Percentiles rank a stretch among this genome's conserved stretches.
These are phyloP conservation scores for Lanzia echinophila DNA, from an alignment of 2,329 filamentous ascomycete species.

Conservation along the genomic window DNA sequence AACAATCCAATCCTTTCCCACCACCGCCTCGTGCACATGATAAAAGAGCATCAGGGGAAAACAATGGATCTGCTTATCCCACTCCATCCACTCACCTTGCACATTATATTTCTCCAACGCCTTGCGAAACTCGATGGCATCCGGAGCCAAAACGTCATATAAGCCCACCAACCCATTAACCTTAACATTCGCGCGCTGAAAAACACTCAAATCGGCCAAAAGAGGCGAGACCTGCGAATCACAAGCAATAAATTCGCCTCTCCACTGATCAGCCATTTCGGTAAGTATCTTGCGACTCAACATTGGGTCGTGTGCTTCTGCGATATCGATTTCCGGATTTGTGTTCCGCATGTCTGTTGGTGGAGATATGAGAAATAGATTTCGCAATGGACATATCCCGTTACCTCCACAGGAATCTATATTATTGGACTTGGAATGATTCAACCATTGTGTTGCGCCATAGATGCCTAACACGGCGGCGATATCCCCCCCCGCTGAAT, in stretches of 20 bases:
- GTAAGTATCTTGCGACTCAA: slow-evolving; percentile 13
- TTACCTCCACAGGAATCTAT: background rate
- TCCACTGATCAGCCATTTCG: slow-evolving; percentile 16
- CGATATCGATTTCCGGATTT: slow-evolving; percentile 15
- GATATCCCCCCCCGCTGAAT: slow-evolving; percentile 1
- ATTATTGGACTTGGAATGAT: background rate
- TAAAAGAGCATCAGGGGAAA: slow-evolving; percentile 11
- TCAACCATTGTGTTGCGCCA: background rate
- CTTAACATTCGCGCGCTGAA: slow-evolving; percentile 15
- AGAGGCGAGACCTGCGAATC: slow-evolving; percentile 18
- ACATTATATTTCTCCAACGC: slow-evolving; percentile 12
- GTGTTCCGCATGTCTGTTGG: slow-evolving; percentile 17
- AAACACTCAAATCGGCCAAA: slow-evolving; percentile 14
- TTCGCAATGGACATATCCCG: slow-evolving; percentile 8
- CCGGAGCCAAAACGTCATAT: slow-evolving; percentile 15
- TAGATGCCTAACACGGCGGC: background rate
- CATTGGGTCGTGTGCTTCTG: slow-evolving; percentile 13
- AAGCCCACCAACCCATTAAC: slow-evolving; percentile 19
- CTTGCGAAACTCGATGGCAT: slow-evolving; percentile 16
- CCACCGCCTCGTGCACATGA: background rate
- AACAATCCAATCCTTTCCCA: slow-evolving; percentile 3
- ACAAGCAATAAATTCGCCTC: slow-evolving; percentile 7
- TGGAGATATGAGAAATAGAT: slow-evolving; percentile 17
- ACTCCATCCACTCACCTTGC: slow-evolving; percentile 18
- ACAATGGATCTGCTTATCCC: slow-evolving; percentile 23